Base-by-base conservation (phyloP, 2,329 filamentous ascomycete genomes). In the Dichotomopilus funicola region DNA sequence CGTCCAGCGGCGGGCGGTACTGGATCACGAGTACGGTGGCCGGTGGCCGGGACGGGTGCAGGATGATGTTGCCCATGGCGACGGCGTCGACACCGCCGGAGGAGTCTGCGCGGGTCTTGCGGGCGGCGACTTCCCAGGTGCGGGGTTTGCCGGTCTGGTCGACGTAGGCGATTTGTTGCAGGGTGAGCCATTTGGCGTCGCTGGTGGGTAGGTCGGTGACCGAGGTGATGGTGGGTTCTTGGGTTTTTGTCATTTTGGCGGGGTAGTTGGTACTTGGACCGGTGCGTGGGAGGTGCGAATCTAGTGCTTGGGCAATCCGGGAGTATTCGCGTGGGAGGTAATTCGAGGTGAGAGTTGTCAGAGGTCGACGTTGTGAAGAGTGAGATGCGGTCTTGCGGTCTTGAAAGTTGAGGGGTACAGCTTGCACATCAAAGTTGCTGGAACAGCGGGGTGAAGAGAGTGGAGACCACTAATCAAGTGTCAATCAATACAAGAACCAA, bases 101-200 rank as follows among this genome's bases (percentile, higher is more conserved):
- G 13, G 45, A n/a, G 11, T 1, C 12, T n/a, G 61, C 44, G 27
- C 81, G 76, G 0, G 81, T 85, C 59, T 78, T 76, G 53, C 82
- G 80, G 59, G 78, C 74, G 3, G 79, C 80, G 3, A 79, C 79
- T 65, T 86, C 82, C 82, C 82, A 85, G 4, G 74, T 78, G 56
- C 81, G 77, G 8, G 71, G 61, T 36, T 73, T 74, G 65, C 78
- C 79, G 36, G 73, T 67, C 44, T 82, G 78, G 67, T 85, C 81
- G 38, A 72, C 72, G 70, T 83, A 86, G 41, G 77, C 72, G 64
- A 83, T 76, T 59, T 77, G 78, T 56, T 78, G 73, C 53, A 83
- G 76, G 47, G 78, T 75, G 37, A 81, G 71, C 79, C 80, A 83
- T 67, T 76, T 79, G 0, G 80, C 75, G 56, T 82, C 74, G n/a